A percentile compares a stretch with the other conserved stretches of the same genome.
Conservation (phyloP, 495 filamentous ascomycete species). For the Zalerion maritima region DNA sequence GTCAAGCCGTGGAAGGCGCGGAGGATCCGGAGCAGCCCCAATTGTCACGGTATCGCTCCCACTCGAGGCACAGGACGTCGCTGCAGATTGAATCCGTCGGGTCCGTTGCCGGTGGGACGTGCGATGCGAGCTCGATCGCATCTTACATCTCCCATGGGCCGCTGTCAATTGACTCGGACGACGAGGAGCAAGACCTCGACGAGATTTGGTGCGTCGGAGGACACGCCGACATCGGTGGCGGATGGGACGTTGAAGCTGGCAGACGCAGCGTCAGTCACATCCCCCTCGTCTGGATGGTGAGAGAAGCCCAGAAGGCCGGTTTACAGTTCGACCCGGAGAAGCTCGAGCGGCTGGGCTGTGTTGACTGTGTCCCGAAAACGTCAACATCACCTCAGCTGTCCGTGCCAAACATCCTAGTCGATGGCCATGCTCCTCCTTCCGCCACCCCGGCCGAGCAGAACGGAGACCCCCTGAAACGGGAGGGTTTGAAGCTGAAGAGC, state of each 20-base stretch:
- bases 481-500: slow-evolving; percentile 7
- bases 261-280: slow-evolving; percentile 55
- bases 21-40: slow-evolving; percentile 5
- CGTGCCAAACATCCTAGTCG: slow-evolving; percentile 22
- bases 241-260: slow-evolving; percentile 50
- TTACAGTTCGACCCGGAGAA: slow-evolving; percentile 56
- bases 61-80: slow-evolving; percentile 13
- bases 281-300: slow-evolving; percentile 73
- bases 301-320: slow-evolving; percentile 61
- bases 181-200: slow-evolving; percentile 55
- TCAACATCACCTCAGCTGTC: slow-evolving; percentile 2
- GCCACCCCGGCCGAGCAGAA: slow-evolving; percentile 9
- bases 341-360: slow-evolving; percentile 46
- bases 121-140: slow-evolving; percentile 13
- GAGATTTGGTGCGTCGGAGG: slow-evolving; percentile 77
- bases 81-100: no score
- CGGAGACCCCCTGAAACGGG: no score
- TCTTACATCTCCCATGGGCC: not conserved
- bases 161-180: slow-evolving; percentile 18
- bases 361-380: slow-evolving; percentile 8
- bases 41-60: slow-evolving; percentile 28
- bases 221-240: slow-evolving; percentile 74
- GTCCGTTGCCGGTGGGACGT: no score
- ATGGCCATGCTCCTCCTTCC: slow-evolving; percentile 13
- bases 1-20: no score